Evolutionary conservation across 352 stramenopile species (phyloP), one percentile per base, ranked within the genome.

Genomic region (Pythium dissimile): DNA sequence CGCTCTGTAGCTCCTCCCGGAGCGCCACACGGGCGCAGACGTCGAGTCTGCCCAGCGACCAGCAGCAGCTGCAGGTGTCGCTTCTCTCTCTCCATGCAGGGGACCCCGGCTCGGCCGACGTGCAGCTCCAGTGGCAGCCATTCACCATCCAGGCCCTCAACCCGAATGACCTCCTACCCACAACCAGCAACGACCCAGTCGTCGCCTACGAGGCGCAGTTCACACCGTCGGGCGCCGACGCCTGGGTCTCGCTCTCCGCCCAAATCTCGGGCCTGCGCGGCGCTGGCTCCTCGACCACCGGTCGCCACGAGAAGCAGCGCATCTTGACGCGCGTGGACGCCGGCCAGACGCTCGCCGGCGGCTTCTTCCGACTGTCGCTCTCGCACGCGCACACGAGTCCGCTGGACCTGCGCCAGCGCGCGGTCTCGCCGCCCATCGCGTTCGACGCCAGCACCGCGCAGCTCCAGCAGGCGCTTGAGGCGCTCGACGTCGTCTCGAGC

Each of bases 401-500:
- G 3, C 62, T 80, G 5, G 59, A 80, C 43, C 54, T 71, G 26
- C 69, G 75, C n/a, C 67, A 78, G 42, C 67, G 46, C 42, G 66
- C 59, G 1, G 52, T 86, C 28, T 89, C 82, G 24, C 66, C 72
- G 13, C 64, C 58, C 16, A 94, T 97, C 48, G 46, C 78, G 37
- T 91, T 92, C 54, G 83, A 90, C 61, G 86, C 87, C 28, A 86
- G 66, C 28, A 80, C 71, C 30, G 51, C 53, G 18, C 54, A 77
- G 13, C 62, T 96, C 52, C 88, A 93, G 57, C 37, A 62, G 5
- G 83, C 80, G 24, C 67, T 97, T 30, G 72, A 93, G 54, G 78
- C 64, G 15, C 71, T 97, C n/a, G 80, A 86, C 7, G 68, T 80
- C 18, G 69, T 94, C 31, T 63, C 66, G 16, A 64, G 59, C 57